A percentile compares a stretch with the other conserved stretches of the same genome.
Evolutionary conservation across 1,139 yeast genomes (phyloP).

Genomic region (Debaryomyces sp.): DNA sequence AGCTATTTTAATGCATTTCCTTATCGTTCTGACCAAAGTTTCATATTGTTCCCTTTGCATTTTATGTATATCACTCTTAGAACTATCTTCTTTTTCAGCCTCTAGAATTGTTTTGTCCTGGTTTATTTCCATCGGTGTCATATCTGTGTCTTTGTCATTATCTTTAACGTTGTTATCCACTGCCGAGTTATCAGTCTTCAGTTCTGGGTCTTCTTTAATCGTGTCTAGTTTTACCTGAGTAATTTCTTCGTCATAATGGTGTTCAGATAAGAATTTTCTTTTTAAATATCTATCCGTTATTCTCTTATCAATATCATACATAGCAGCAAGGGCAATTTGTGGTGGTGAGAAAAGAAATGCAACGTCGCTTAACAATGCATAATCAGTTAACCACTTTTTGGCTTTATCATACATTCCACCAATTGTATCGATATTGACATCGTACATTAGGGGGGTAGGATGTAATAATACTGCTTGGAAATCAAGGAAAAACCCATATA

Average conservation of each 20-base stretch:
- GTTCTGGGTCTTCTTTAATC: constrained; percentile 16
- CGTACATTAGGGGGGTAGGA: constrained; percentile 39
- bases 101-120: constrained; percentile 7
- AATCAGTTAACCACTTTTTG: constrained; percentile 61
- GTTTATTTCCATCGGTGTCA: neutral
- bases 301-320: constrained; percentile 66
- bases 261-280: constrained; percentile 48
- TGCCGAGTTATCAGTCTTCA: neutral
- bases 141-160: constrained; percentile 4
- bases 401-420: constrained; percentile 70
- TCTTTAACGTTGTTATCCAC: constrained; percentile 4
- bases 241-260: constrained; percentile 10
- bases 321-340: constrained; percentile 88
- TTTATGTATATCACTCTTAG: constrained; percentile 6
- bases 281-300: constrained; percentile 67
- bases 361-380: constrained; percentile 71
- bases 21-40: constrained; percentile 45
- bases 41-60: constrained; percentile 37
- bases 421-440: constrained; percentile 44
- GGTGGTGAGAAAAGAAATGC: constrained; percentile 86
- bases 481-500: constrained; percentile 92
- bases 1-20: constrained; percentile 52
- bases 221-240: constrained; percentile 15
- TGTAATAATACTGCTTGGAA: constrained; percentile 64
- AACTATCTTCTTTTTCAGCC: constrained; percentile 9